Evolutionary conservation across 148 eudicot species (phyloP).

Genomic region (Spergularia marina): DNA sequence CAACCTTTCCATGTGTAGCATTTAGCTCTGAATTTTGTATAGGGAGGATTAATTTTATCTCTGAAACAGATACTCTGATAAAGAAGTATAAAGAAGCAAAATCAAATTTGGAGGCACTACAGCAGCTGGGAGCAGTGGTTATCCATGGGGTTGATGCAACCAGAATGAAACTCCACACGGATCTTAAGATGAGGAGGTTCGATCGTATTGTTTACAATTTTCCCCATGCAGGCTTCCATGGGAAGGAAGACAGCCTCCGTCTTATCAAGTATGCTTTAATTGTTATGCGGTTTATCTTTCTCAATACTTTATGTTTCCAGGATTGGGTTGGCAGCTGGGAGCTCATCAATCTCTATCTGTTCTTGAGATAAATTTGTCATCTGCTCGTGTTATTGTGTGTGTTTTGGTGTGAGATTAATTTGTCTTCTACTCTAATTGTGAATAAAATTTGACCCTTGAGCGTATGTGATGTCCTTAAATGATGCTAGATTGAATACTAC

Average conservation of each 20-base stretch:
- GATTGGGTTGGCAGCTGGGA: too few relatives aligned
- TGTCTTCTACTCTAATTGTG: not conserved
- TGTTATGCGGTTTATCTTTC: not conserved
- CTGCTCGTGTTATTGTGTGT: too few relatives aligned
- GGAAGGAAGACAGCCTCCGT: slow-evolving; percentile 30
- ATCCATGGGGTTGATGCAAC: slow-evolving; percentile 62
- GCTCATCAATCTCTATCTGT: too few relatives aligned
- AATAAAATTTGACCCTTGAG: too few relatives aligned
- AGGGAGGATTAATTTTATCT: not conserved
- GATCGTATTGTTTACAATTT: slow-evolving; percentile 68
- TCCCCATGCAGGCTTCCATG: slow-evolving; percentile 68
- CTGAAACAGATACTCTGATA: slow-evolving; percentile 32
- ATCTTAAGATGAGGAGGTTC: slow-evolving; percentile 44
- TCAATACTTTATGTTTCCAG: not conserved
- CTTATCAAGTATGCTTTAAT: slow-evolving; percentile 35
- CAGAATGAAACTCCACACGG: slow-evolving; percentile 38
- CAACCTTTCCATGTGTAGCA: too few relatives aligned
- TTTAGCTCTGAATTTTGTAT: not conserved
- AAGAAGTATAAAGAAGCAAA: slow-evolving; percentile 48
- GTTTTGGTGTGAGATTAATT: not conserved
- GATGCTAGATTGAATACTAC: too few relatives aligned
- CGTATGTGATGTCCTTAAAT: too few relatives aligned
- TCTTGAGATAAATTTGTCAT: not conserved
- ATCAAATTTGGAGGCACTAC: slow-evolving; percentile 36
- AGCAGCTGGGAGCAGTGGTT: slow-evolving; percentile 33